These are phyloP conservation scores for Phialocephala subalpina DNA, from an alignment of 2,329 filamentous ascomycete genomes.

Conservation along the genomic window DNA sequence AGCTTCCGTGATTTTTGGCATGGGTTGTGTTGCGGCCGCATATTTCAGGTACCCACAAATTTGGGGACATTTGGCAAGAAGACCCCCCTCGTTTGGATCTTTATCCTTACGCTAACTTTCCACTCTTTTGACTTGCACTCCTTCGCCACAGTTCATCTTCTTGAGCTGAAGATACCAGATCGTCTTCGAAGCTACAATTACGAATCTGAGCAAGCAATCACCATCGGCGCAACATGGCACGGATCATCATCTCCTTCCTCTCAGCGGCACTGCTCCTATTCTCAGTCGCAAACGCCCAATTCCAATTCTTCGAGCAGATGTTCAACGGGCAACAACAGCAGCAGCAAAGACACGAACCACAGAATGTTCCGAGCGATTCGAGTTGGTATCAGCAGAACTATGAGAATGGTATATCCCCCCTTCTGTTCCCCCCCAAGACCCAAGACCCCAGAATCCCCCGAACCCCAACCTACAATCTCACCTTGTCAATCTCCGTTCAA, in stretches of 20 bases:
- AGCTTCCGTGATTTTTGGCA: conserved; percentile 5
- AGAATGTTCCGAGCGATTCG: conserved; percentile 87
- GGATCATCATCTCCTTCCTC: conserved; percentile 47
- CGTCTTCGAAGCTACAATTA: background rate
- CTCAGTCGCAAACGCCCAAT: conserved; percentile 74
- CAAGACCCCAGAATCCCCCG: too few relatives aligned
- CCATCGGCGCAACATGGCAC: conserved; percentile 37
- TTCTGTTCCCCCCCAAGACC: background rate
- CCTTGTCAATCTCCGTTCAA: background rate
- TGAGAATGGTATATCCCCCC: conserved; percentile 62
- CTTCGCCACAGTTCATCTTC: background rate
- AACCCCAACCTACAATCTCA: background rate
- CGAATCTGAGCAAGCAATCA: background rate
- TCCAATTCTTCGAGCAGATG: conserved; percentile 99
- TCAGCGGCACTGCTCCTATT: conserved; percentile 63
- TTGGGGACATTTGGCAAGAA: background rate
- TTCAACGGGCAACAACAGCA: conserved; percentile 70
- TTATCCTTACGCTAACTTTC: background rate
- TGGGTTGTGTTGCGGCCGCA: background rate
- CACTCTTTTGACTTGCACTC: background rate
- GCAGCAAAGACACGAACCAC: conserved; percentile 57
- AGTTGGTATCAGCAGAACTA: conserved; percentile 79
- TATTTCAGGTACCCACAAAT: background rate
- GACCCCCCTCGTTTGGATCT: conserved; percentile 4
- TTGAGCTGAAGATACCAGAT: too few relatives aligned